A percentile compares a stretch with the other conserved stretches of the same genome.
Evolutionary conservation across 805 yeast species (phyloP).

Genomic region (Suhomyces tanzawaensis): DNA sequence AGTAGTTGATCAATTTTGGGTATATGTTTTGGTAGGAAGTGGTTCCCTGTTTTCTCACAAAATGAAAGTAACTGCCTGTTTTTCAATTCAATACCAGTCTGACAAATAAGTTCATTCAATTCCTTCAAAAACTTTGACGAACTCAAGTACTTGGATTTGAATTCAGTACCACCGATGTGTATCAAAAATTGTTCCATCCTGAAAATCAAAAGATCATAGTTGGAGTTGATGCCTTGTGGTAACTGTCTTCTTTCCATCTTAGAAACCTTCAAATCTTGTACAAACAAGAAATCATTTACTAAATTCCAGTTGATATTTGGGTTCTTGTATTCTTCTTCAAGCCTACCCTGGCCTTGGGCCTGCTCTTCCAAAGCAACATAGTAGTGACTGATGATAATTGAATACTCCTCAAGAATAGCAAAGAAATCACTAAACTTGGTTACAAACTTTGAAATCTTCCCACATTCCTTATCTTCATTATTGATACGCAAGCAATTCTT

Average conservation of each 20-base stretch:
- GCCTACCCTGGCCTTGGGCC: slow-evolving; percentile 12
- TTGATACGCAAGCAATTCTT: slow-evolving; percentile 74
- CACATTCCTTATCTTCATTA: slow-evolving; percentile 67
- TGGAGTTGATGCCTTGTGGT: slow-evolving; percentile 37
- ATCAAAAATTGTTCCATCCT: slow-evolving; percentile 31
- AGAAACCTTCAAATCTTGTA: slow-evolving; percentile 25
- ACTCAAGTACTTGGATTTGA: background rate
- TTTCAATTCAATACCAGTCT: slow-evolving; percentile 30
- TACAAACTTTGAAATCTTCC: slow-evolving; percentile 50
- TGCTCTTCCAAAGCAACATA: slow-evolving; percentile 25
- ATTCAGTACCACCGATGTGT: slow-evolving; percentile 5
- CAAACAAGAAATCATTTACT: slow-evolving; percentile 25
- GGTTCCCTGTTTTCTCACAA: slow-evolving; percentile 21
- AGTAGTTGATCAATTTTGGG: slow-evolving; percentile 37
- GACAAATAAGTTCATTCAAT: slow-evolving; percentile 40
- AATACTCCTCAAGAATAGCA: slow-evolving; percentile 43
- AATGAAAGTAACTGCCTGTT: slow-evolving; percentile 22
- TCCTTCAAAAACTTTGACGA: slow-evolving; percentile 22
- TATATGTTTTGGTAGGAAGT: slow-evolving; percentile 40
- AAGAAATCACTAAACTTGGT: slow-evolving; percentile 44
- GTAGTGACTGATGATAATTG: slow-evolving; percentile 31
- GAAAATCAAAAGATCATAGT: slow-evolving; percentile 41
- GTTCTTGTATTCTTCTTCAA: slow-evolving; percentile 12
- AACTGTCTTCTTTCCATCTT: slow-evolving; percentile 23
- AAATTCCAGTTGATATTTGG: slow-evolving; percentile 22